These are phyloP conservation scores for Rhexocercosporidium sp. DNA, from an alignment of 2,329 filamentous ascomycete species.

Conservation along the genomic window DNA sequence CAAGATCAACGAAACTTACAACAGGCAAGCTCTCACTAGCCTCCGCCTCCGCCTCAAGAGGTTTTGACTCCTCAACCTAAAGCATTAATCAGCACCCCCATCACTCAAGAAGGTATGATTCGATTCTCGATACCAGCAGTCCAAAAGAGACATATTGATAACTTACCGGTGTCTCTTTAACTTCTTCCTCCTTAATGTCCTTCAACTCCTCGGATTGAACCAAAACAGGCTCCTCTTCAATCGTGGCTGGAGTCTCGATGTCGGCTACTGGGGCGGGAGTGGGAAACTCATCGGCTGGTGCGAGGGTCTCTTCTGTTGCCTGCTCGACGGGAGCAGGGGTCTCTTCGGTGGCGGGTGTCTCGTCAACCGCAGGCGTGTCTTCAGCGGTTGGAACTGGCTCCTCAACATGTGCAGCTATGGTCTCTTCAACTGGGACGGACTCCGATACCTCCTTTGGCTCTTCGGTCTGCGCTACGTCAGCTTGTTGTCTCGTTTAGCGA, in stretches of 20 bases:
- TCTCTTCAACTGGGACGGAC: background rate
- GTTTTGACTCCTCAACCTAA: conserved; percentile 8
- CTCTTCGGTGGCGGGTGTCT: conserved; percentile 8
- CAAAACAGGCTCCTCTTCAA: conserved; percentile 19
- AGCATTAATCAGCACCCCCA: background rate
- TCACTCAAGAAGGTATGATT: background rate
- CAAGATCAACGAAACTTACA: background rate
- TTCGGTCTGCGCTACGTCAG: background rate
- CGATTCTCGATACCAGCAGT: conserved; percentile 1
- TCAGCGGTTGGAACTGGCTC: background rate
- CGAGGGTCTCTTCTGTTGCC: background rate
- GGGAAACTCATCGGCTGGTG: background rate
- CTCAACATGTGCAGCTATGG: background rate
- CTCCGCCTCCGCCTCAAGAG: background rate
- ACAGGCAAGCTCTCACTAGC: background rate
- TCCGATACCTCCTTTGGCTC: background rate
- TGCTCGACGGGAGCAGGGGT: conserved; percentile 13
- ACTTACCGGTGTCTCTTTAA: conserved; percentile 9
- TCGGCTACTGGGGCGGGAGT: conserved; percentile 11
- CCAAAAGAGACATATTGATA: conserved; percentile 4
- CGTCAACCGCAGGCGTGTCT: conserved; percentile 7
- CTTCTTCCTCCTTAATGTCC: conserved; percentile 14
- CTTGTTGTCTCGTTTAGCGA: background rate
- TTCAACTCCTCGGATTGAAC: background rate
- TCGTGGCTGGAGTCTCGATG: conserved; percentile 23